phyloP scores from a whole-genome alignment of 2,329 filamentous ascomycete species.

The Epichloe baconii region DNA sequence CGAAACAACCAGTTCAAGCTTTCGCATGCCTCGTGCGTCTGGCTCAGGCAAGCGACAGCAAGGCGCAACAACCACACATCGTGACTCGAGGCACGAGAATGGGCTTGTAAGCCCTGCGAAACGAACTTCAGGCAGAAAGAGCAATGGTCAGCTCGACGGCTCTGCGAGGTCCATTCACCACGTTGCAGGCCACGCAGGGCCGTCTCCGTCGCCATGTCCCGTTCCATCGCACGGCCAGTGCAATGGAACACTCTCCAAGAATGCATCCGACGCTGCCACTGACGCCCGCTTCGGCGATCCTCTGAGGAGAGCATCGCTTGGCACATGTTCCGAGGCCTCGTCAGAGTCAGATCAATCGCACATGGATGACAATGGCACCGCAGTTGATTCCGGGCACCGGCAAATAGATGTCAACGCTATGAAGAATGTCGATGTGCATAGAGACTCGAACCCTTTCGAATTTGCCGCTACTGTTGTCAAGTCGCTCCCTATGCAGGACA shows the following conservation, averaged over 20 bases:
- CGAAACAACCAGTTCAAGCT: neutral
- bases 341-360: constrained; percentile 37
- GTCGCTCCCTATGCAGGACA: constrained; percentile 85
- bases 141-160: constrained; percentile 30
- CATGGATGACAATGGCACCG: constrained; percentile 22
- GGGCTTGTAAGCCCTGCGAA: constrained; percentile 54
- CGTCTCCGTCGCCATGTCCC: constrained; percentile 13
- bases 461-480: constrained; percentile 76
- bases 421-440: constrained; percentile 55
- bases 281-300: constrained; percentile 30
- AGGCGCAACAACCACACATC: constrained; percentile 47
- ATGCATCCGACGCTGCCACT: constrained; percentile 10
- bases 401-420: constrained; percentile 58
- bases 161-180: constrained; percentile 22
- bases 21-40: constrained; percentile 48
- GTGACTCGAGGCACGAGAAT: constrained; percentile 74
- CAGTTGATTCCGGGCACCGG: constrained; percentile 39
- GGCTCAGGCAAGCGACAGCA: constrained; percentile 48
- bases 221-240: constrained; percentile 13
- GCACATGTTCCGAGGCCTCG: constrained; percentile 39
- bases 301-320: constrained; percentile 34
- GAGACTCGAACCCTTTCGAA: constrained; percentile 59
- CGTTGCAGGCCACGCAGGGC: constrained; percentile 18
- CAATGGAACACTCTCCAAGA: constrained; percentile 23
- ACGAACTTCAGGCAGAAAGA: constrained; percentile 29